A percentile compares a stretch with the other conserved stretches of the same genome.
phyloP scores from a whole-genome alignment of 352 stramenopile species.

The Elongisporangium prolatum region DNA sequence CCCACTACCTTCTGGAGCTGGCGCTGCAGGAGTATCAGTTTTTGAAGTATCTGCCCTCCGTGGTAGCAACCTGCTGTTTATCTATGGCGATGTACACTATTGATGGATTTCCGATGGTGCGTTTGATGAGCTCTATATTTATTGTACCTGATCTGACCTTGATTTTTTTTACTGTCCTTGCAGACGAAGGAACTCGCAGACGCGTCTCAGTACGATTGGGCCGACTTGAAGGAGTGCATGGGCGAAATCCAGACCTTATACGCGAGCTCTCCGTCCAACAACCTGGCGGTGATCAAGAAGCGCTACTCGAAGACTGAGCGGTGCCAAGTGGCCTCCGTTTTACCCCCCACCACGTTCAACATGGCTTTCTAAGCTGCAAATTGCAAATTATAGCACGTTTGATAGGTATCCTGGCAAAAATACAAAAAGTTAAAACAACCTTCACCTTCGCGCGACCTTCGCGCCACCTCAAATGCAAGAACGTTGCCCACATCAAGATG shows the following conservation, averaged over 20 bases:
- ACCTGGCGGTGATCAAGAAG: slow-evolving; percentile 86
- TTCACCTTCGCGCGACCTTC: not conserved
- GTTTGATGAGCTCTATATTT: not conserved
- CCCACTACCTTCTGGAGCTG: slow-evolving; percentile 87
- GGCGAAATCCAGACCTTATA: slow-evolving; percentile 76
- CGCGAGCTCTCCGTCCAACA: slow-evolving; percentile 75
- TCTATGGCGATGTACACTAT: slow-evolving; percentile 86
- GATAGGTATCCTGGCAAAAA: not conserved
- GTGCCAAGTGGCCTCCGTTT: slow-evolving; percentile 68
- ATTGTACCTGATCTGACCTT: not conserved
- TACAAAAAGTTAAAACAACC: not conserved
- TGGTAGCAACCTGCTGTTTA: slow-evolving; percentile 80
- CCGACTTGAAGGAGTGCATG: slow-evolving; percentile 81
- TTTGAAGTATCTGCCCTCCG: slow-evolving; percentile 76
- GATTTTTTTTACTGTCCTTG: slow-evolving; percentile 1
- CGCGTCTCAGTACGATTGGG: slow-evolving; percentile 72
- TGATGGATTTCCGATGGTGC: slow-evolving; percentile 77
- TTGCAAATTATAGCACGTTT: not conserved
- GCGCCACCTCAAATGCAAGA: not conserved
- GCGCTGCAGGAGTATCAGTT: slow-evolving; percentile 88
- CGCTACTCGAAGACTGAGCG: slow-evolving; percentile 84
- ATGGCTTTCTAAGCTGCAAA: slow-evolving; percentile 68
- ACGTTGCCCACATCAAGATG: not conserved
- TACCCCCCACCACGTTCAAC: slow-evolving; percentile 70
- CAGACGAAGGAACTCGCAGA: slow-evolving; percentile 82